A percentile compares a stretch with the other conserved stretches of the same genome.
Conservation (phyloP, 1,139 yeast genomes). For the Kluyveromyces marxianus region DNA sequence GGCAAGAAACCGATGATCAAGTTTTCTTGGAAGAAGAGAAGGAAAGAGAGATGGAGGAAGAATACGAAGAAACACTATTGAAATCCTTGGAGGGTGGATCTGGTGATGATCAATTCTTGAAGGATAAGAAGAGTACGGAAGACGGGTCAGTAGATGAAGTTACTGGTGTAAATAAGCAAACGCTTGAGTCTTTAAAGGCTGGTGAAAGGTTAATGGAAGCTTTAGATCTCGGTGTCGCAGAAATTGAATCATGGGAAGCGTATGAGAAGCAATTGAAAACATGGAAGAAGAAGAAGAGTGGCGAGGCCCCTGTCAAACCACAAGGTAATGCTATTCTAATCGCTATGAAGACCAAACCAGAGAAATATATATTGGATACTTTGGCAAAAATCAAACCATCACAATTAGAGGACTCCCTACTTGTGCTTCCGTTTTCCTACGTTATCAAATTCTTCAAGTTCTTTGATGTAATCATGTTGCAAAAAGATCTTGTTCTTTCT, state of each 20-base stretch:
- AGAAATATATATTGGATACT: conserved; percentile 68
- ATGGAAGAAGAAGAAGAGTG: conserved; percentile 37
- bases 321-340: conserved; percentile 60
- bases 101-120: conserved; percentile 34
- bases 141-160: conserved; percentile 46
- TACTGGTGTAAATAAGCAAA: conserved; percentile 69
- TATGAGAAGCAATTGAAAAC: conserved; percentile 35
- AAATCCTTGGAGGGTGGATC: conserved; percentile 62
- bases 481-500: conserved; percentile 38
- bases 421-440: conserved; percentile 85
- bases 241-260: conserved; percentile 50
- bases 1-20: conserved; percentile 91
- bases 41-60: conserved; percentile 90
- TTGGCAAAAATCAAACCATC: conserved; percentile 66
- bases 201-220: conserved; percentile 95
- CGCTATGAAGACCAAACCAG: conserved; percentile 67
- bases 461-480: conserved; percentile 66
- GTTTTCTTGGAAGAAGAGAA: conserved; percentile 93
- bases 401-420: conserved; percentile 84
- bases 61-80: conserved; percentile 70
- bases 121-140: conserved; percentile 28
- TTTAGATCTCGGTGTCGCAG: conserved; percentile 71
- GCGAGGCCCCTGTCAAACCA: conserved; percentile 49
- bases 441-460: conserved; percentile 63
- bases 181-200: conserved; percentile 85